Evolutionary conservation across 192 early-diverging fungal genomes (phyloP).

Genomic region (Jimgerdemannia lactiflua): DNA sequence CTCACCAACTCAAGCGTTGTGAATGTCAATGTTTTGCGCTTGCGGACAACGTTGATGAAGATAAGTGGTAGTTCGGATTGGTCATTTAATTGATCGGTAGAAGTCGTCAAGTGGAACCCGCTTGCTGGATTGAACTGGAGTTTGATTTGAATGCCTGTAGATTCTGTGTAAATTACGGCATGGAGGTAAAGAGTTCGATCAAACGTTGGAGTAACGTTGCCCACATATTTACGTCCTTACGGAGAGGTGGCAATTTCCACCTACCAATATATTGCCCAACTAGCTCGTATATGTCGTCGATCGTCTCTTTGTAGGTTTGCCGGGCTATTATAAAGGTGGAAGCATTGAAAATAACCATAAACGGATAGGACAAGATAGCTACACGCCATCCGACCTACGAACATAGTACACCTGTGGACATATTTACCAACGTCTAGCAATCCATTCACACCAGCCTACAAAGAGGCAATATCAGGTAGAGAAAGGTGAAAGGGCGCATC

Average conservation of each 20-base stretch:
- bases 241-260: slow-evolving; percentile 21
- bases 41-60: slow-evolving; percentile 73
- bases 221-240: neutral
- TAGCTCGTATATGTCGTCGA: slow-evolving; percentile 67
- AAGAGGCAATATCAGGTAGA: neutral
- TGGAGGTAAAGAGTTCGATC: neutral
- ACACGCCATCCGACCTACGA: neutral
- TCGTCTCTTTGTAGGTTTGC: slow-evolving; percentile 75
- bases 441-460: slow-evolving; percentile 71
- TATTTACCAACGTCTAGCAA: slow-evolving; percentile 79
- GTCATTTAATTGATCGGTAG: slow-evolving; percentile 18
- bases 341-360: neutral
- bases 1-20: slow-evolving; percentile 77
- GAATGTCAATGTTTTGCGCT: slow-evolving; percentile 58
- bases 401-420: neutral
- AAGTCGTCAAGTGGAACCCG: slow-evolving; percentile 59
- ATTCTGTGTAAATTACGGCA: slow-evolving; percentile 30
- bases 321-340: slow-evolving; percentile 38
- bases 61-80: slow-evolving; percentile 54
- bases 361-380: neutral
- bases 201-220: no score
- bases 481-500: neutral
- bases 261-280: slow-evolving; percentile 45
- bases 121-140: slow-evolving; percentile 55
- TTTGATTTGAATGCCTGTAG: slow-evolving; percentile 59